Evolutionary conservation across 139 green algal species (phyloP).

Genomic region (Auxenochlorella pyrenoidosa): DNA sequence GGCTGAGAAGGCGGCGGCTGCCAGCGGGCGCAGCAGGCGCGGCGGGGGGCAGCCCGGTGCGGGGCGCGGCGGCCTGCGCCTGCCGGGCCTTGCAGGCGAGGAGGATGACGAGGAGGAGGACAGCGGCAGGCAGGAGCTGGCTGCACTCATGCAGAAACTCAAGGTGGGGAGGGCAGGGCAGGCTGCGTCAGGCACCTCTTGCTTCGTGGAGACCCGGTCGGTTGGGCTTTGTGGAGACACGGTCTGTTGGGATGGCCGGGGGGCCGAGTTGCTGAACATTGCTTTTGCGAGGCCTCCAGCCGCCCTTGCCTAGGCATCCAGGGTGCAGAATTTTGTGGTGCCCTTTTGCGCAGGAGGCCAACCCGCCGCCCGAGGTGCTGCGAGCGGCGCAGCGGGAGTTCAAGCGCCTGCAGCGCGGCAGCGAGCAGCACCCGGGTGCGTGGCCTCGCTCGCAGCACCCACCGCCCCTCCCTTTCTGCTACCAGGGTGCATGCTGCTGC

Average conservation of each 20-base stretch:
- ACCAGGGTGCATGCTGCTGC: too few relatives aligned
- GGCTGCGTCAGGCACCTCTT: too few relatives aligned
- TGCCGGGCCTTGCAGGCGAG: neutral
- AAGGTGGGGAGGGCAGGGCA: conserved; percentile 1
- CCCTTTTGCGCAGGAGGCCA: neutral
- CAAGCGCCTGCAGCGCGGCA: conserved; percentile 31
- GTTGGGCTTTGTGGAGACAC: too few relatives aligned
- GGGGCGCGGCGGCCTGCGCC: neutral
- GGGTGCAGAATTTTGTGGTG: neutral
- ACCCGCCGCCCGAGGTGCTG: conserved; percentile 43
- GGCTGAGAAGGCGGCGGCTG: conserved; percentile 12
- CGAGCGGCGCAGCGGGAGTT: conserved; percentile 37
- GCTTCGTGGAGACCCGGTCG: too few relatives aligned
- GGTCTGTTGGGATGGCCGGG: too few relatives aligned
- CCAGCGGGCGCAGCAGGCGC: conserved; percentile 11
- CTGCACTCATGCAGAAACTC: conserved; percentile 38
- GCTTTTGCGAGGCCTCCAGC: too few relatives aligned
- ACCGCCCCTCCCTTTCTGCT: too few relatives aligned
- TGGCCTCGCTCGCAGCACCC: too few relatives aligned
- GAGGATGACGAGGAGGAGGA: conserved; percentile 29
- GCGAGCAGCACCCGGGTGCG: conserved; percentile 36
- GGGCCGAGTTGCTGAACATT: too few relatives aligned
- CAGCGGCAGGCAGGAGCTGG: conserved; percentile 30
- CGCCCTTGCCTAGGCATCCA: too few relatives aligned
- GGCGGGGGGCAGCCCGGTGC: neutral